Evolutionary conservation across 2,329 filamentous ascomycete species (phyloP), one percentile per base, ranked within the genome.

Genomic region (Venturia pyrina): DNA sequence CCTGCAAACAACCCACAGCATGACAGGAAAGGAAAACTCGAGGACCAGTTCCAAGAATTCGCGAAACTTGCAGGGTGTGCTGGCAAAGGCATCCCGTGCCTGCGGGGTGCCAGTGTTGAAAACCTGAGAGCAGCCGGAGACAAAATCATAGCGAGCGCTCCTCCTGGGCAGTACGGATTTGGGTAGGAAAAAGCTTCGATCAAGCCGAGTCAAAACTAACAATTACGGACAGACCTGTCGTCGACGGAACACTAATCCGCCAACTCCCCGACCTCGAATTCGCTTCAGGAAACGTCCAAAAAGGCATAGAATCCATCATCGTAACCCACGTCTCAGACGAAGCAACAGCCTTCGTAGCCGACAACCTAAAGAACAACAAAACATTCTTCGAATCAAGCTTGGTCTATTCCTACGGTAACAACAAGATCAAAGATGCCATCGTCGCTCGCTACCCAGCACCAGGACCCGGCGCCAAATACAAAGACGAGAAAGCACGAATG

Each of bases 1-100:
- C 74, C 73, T 34, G 77, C 72, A 15, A 44, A 34, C 32, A 41
- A 37, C 24, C 32, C 53, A 24, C 63, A 62, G 10, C 34, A 28
- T 17, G 63, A 65, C 24, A 28, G 63, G 21, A 62, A 62, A 28
- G 63, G 63, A 15, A 37, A n/a, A 32, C 21, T 65, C 11, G 63
- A 65, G 50, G 40, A 44, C 11, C 63, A 65, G 43, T 65, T 65
- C 37, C 46, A 60, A 28, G 44, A 60, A 57, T 57, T 66, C 13
- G 43, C 56, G 40, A 32, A 32, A 10, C 32, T 63, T 8, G 64
- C 64, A 7, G 64, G 64, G 3, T 66, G 64, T 32, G 60, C 21
- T 24, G 64, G 64, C 3, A 21, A 48, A 17, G 64, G 64, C 19
- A 34, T 66, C 19, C 13, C 11, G 7, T 66, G 64, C 37, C 64